phyloP scores from a whole-genome alignment of 257 asterid species.

The Capsicum pubescens region DNA sequence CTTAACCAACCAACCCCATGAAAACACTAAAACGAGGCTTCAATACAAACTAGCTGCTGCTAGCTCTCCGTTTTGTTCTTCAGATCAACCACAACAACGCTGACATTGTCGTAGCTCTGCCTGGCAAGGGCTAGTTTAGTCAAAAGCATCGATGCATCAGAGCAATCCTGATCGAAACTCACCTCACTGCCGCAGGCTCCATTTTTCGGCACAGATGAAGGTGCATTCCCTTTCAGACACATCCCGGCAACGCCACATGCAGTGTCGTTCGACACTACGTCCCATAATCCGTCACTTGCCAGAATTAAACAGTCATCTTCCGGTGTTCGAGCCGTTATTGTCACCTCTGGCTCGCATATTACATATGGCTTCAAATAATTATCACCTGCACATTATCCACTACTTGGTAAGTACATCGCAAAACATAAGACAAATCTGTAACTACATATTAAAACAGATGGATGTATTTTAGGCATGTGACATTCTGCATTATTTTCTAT shows the following conservation, averaged over 20 bases:
- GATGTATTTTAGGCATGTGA: not conserved
- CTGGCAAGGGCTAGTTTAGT: conserved; percentile 77
- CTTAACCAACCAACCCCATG: not conserved
- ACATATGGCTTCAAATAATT: conserved; percentile 74
- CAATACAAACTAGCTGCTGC: not conserved
- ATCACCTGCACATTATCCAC: conserved; percentile 48
- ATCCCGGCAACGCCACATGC: conserved; percentile 66
- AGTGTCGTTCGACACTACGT: conserved; percentile 71
- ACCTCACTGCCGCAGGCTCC: not conserved
- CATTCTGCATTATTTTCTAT: not conserved
- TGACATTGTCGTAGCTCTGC: conserved; percentile 67
- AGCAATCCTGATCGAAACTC: conserved; percentile 53
- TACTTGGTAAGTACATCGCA: not conserved
- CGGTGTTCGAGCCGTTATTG: conserved; percentile 52
- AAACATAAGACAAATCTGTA: not conserved
- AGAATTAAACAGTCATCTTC: conserved; percentile 75
- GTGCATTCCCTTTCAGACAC: conserved; percentile 54
- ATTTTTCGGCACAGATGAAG: conserved; percentile 21
- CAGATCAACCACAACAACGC: conserved; percentile 68
- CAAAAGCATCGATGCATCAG: conserved; percentile 61
- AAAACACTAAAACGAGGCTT: not conserved
- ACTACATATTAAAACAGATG: not conserved
- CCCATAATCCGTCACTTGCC: conserved; percentile 91
- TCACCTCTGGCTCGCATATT: conserved; percentile 78
- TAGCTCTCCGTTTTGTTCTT: conserved; percentile 36